Percentiles rank a stretch among this genome's conserved stretches.
Conservation (phyloP, 306 rosid species). For the Quercus gilva region DNA sequence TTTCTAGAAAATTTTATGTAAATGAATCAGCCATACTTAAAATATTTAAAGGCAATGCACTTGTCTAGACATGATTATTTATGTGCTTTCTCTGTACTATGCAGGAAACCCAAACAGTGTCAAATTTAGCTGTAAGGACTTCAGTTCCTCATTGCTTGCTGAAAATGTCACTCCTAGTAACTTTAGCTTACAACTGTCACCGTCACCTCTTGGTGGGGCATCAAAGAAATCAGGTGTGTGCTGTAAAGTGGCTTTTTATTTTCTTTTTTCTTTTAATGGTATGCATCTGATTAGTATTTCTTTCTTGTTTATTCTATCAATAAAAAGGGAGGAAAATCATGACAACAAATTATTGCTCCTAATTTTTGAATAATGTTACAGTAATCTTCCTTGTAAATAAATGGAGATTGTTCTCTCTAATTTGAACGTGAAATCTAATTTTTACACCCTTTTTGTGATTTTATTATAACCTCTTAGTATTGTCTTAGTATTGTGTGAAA, state of each 20-base stretch:
- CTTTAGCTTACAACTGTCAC: too few species aligned
- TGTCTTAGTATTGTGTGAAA: too few species aligned
- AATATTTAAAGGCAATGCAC: neutral
- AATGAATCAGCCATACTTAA: neutral
- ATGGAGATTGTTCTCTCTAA: too few species aligned
- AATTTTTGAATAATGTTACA: too few species aligned
- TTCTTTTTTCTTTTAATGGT: neutral
- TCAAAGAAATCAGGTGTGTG: constrained; percentile 29
- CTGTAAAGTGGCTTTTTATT: neutral
- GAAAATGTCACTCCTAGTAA: neutral
- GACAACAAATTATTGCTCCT: too few species aligned
- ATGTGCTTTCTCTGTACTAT: neutral
- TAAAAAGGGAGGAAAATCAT: too few species aligned
- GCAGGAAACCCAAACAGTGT: constrained; percentile 37
- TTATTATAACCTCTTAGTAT: too few species aligned
- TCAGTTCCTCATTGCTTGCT: constrained; percentile 28
- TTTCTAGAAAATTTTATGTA: neutral
- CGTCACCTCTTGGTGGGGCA: too few species aligned
- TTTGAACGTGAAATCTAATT: too few species aligned
- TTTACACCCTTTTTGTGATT: too few species aligned
- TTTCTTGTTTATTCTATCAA: neutral
- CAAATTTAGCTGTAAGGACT: constrained; percentile 12
- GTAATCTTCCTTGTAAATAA: too few species aligned
- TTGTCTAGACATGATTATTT: too few species aligned
- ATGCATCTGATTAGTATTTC: neutral